phyloP scores from a whole-genome alignment of 805 yeast species.

The Brettanomyces custersianus region DNA sequence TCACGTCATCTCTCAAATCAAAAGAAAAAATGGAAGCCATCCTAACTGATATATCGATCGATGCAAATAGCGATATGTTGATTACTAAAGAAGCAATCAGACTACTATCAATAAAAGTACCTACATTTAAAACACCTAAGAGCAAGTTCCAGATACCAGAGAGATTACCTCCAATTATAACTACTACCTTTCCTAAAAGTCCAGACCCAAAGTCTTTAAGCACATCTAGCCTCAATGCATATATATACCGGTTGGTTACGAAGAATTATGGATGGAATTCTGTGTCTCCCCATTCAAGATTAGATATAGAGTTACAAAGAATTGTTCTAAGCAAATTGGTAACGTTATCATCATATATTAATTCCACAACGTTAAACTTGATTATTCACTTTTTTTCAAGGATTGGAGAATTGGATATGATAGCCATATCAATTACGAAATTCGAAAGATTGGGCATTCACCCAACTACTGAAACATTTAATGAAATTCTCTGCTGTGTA shows the following conservation, averaged over 20 bases:
- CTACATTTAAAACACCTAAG: too few species aligned
- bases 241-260: background rate
- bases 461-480: constrained; percentile 6
- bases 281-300: too few species aligned
- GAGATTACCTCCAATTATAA: too few species aligned
- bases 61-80: background rate
- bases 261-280: constrained; percentile 2
- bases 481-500: constrained; percentile 4
- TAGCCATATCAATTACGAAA: constrained; percentile 2
- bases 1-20: background rate
- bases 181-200: too few species aligned
- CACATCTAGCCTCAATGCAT: background rate
- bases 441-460: constrained; percentile 2
- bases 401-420: constrained; percentile 1
- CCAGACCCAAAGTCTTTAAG: too few species aligned
- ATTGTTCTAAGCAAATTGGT: constrained; percentile 1
- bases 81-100: background rate
- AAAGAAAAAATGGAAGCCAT: background rate
- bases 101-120: too few species aligned
- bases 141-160: too few species aligned
- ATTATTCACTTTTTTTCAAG: constrained; percentile 7
- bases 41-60: background rate
- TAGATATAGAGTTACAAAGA: background rate
- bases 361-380: constrained; percentile 6
- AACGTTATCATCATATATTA: constrained; percentile 1